Base-by-base conservation (phyloP, 805 yeast genomes). In the Metschnikowia corniflorae region DNA sequence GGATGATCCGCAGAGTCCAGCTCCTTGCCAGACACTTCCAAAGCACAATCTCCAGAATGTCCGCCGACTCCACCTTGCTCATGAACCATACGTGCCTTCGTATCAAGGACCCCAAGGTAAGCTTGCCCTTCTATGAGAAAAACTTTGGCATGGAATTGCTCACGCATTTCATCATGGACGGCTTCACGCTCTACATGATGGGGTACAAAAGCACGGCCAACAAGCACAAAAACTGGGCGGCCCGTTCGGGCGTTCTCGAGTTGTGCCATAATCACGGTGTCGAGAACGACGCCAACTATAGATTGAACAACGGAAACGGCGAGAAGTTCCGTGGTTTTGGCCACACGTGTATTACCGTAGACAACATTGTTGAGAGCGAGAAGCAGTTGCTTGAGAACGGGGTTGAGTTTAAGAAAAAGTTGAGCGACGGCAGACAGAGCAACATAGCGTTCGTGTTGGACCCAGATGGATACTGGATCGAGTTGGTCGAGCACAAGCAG, bases 381-480 rank as follows among this genome's bases (percentile, higher is more conserved):
- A 63, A 64, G 26, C 58, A 66, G 18, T 68, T 91, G 42, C 75
- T 82, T 45, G 59, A 61, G 1, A 66, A 71, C 30, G 84, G 82
- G 15, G 96, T 83, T 37, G 57, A 63, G 33, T 91, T 91, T 70
- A 77, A 89, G 64, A 93, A 91, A 71, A 85, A 71, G 55, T 68
- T 89, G 47, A 61, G 77, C 25, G 97, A 91, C 57, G 98, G 98
- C 24, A 80, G 96, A 63, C 96, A 86, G 65, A 81, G 80, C 61
- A 74, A 87, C 60, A 89, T 93, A 66, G 97, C 97, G 0, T 93
- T 91, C 62, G 95, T 82, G 6, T 74, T 89, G 50, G 98, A 93
- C 55, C 97, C 97, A 6, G 91, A 91, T 63, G 93, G 93, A 51
- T 93, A 93, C 67, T 91, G 98, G 98, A 76, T 91, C 53, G 98